Conservation (phyloP, 2,329 filamentous ascomycete species). For the Diaporthe sp. region DNA sequence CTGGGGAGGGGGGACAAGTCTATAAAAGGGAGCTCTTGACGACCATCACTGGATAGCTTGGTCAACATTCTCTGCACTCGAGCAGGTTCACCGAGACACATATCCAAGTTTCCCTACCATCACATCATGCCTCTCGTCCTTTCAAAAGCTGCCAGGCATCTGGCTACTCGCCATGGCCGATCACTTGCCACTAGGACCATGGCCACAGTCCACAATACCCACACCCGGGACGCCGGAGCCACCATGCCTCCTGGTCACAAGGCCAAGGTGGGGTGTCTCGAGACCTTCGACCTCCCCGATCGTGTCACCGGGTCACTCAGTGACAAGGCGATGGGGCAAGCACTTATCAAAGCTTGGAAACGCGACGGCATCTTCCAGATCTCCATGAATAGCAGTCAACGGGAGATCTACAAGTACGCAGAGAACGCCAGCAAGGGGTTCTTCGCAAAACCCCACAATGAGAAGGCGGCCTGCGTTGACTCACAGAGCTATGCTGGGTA, state of each 20-base stretch:
- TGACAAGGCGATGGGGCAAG: conserved; percentile 50
- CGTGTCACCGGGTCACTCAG: conserved; percentile 46
- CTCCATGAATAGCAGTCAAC: conserved; percentile 49
- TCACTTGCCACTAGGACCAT: conserved; percentile 5
- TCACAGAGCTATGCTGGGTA: conserved; percentile 58
- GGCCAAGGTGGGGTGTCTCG: conserved; percentile 45
- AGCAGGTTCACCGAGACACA: background rate
- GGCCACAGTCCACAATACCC: conserved; percentile 9
- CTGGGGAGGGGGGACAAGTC: background rate
- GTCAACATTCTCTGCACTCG: background rate
- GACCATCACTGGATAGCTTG: background rate
- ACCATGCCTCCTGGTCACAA: conserved; percentile 44
- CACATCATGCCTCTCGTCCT: conserved; percentile 20
- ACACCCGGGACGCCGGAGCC: background rate
- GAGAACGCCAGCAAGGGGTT: conserved; percentile 50
- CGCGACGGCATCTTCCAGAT: conserved; percentile 59
- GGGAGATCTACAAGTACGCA: conserved; percentile 48
- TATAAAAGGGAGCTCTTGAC: background rate
- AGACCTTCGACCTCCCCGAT: conserved; percentile 55
- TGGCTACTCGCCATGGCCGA: background rate
- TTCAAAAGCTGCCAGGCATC: conserved; percentile 5
- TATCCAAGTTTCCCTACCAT: background rate
- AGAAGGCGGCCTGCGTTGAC: conserved; percentile 57
- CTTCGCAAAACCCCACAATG: conserved; percentile 47
- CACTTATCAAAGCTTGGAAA: conserved; percentile 54